Conservation (phyloP, 1,139 yeast species). For the Yamadazyma blattariae region DNA sequence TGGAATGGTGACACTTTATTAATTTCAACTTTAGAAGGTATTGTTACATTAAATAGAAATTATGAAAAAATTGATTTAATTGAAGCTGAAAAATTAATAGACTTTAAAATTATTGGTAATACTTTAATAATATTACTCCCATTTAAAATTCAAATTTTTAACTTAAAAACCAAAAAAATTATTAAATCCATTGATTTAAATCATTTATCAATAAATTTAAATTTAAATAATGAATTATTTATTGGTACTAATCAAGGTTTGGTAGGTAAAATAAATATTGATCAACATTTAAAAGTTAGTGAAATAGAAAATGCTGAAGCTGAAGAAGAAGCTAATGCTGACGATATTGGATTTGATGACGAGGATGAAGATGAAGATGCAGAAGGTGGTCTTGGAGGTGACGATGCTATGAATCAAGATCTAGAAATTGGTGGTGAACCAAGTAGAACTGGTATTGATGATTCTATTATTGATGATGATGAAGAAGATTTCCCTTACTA, state of each 20-base stretch:
- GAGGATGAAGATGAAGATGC: constrained; percentile 29
- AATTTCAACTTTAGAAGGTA: constrained; percentile 23
- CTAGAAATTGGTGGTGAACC: neutral
- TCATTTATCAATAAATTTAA: constrained; percentile 3
- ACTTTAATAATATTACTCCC: constrained; percentile 14
- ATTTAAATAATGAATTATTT: constrained; percentile 20
- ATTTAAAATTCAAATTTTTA: constrained; percentile 10
- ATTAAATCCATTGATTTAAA: constrained; percentile 14
- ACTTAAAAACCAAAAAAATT: constrained; percentile 5
- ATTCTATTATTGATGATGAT: constrained; percentile 35
- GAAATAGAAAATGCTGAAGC: constrained; percentile 11
- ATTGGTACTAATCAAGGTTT: constrained; percentile 60
- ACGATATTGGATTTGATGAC: constrained; percentile 20
- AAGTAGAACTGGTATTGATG: constrained; percentile 11
- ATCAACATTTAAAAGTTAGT: too few relatives aligned
- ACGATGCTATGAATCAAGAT: constrained; percentile 3
- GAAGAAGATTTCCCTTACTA: constrained; percentile 24
- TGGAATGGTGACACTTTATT: constrained; percentile 63
- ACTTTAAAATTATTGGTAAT: constrained; percentile 9
- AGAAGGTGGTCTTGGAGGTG: constrained; percentile 19
- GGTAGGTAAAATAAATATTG: constrained; percentile 27
- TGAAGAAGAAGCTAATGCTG: constrained; percentile 3
- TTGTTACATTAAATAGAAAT: constrained; percentile 36
- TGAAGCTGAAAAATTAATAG: constrained; percentile 11
- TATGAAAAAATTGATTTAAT: constrained; percentile 18